A percentile compares a stretch with the other conserved stretches of the same genome.
These are phyloP conservation scores for Arachis monticola DNA, from an alignment of 331 rosid genomes.

Conservation along the genomic window DNA sequence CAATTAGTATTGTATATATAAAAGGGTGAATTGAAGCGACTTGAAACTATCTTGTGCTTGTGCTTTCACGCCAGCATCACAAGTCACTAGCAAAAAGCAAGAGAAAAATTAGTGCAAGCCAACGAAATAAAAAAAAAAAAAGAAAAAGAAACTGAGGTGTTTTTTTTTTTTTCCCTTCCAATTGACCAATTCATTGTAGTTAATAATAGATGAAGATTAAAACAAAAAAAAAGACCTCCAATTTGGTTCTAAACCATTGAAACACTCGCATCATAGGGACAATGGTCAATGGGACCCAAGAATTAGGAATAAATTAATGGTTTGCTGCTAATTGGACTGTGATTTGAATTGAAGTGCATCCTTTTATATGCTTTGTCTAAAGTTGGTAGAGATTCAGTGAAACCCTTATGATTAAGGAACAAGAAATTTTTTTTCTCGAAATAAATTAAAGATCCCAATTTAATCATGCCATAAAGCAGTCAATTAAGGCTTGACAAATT, in stretches of 20 bases:
- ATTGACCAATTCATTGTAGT: background rate
- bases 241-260: conserved; percentile 46
- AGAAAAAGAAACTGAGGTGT: background rate
- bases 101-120: conserved; percentile 29
- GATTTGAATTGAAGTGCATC: conserved; percentile 48
- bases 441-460: conserved; percentile 46
- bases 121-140: background rate
- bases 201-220: too few relatives aligned
- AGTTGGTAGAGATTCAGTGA: conserved; percentile 65
- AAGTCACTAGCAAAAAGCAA: conserved; percentile 49
- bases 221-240: conserved; percentile 14
- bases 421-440: conserved; percentile 54
- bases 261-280: conserved; percentile 25
- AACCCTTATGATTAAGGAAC: conserved; percentile 55
- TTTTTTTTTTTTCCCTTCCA: conserved; percentile 29
- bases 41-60: conserved; percentile 39
- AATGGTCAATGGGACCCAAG: conserved; percentile 42
- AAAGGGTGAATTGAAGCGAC: conserved; percentile 36
- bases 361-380: conserved; percentile 48
- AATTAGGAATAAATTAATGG: conserved; percentile 34
- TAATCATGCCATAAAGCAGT: conserved; percentile 54
- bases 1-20: conserved; percentile 25
- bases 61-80: conserved; percentile 53
- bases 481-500: conserved; percentile 44
- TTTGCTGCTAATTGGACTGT: conserved; percentile 43